Evolutionary conservation across 2,329 filamentous ascomycete genomes (phyloP), one percentile per base, ranked within the genome.

Genomic region (Aspergillus quadricinctus): DNA sequence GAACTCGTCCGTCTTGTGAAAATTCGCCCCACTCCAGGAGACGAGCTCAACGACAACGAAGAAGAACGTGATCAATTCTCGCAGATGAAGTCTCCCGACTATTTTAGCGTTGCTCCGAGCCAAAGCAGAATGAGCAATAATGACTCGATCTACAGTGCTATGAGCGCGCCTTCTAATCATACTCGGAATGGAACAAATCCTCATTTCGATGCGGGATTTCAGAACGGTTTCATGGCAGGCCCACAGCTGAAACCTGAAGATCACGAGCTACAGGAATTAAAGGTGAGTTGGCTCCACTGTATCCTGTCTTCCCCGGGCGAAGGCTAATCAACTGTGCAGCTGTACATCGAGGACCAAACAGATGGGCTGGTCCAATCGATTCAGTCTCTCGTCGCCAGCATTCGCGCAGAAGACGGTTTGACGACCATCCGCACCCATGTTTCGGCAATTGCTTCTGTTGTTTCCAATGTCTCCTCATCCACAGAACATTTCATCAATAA

Each of bases 1-100:
- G 92, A 97, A 66, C 81, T 97, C 14, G 81, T 97, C 53, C 88
- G 90, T 50, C 78, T 84, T 4, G 92, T 91, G 67, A 96, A 96
- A 75, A 90, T 97, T 62, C 84, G 88, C 31, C 81, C 86, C 8
- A 94, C 90, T 0, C 87, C 89, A 1, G 81, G 81, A 1, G 85
- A 85, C 48, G 90, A 95, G 67, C 77, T 94, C n/a, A 88, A 90
- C 54, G 85, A 89, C 17, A 89, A 91, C 53, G 85, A 89, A 23
- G 88, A 91, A 10, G 88, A 91, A 51, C 88, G 91, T 52, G 84
- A 81, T 8, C 74, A 84, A 31, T 57, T 75, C 9, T 85, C 84
- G 5, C 86, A 88, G 0, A 81, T 88, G 43, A 87, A 89, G 56
- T 86, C 85, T 6, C 82, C 82, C 1, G 84, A 84, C 19, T 90